phyloP scores from a whole-genome alignment of 225 moss, liverwort and hornwort species.

The Marchantia paleacea region DNA sequence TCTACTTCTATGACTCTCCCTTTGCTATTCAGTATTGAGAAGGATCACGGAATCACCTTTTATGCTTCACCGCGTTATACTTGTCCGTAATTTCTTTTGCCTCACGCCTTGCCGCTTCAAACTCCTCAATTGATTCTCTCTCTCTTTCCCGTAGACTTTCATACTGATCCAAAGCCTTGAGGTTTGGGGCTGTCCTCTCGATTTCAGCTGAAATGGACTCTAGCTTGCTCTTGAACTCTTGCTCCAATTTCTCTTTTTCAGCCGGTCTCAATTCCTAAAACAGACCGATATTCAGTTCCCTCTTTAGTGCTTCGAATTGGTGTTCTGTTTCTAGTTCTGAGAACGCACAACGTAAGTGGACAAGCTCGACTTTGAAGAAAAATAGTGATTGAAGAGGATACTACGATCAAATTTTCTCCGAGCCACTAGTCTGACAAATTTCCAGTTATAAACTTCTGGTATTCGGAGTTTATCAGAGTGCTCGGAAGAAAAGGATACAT shows the following conservation, averaged over 20 bases:
- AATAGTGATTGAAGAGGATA: too few species aligned
- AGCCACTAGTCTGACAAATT: too few species aligned
- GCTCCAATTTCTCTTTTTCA: conserved; percentile 73
- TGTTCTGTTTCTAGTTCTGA: neutral
- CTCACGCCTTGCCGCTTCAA: conserved; percentile 83
- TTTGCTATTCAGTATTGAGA: too few species aligned
- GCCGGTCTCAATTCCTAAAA: conserved; percentile 67
- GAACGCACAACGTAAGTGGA: too few species aligned
- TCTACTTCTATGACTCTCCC: too few species aligned
- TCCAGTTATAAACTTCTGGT: too few species aligned
- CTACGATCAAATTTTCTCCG: too few species aligned
- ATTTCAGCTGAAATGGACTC: conserved; percentile 78
- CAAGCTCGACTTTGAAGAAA: too few species aligned
- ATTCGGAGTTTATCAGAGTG: too few species aligned
- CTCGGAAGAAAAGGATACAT: too few species aligned
- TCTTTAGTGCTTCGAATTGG: neutral
- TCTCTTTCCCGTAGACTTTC: conserved; percentile 86
- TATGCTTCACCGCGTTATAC: conserved; percentile 76
- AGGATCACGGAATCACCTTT: conserved; percentile 49
- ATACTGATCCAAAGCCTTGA: conserved; percentile 98
- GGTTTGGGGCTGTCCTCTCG: conserved; percentile 84
- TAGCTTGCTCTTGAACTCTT: conserved; percentile 79
- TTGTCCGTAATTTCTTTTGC: conserved; percentile 78
- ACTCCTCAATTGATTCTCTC: conserved; percentile 88
- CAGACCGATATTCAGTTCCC: neutral